Evolutionary conservation across 78 protist genomes (phyloP).

Genomic region (Speleostelium caveatum): DNA sequence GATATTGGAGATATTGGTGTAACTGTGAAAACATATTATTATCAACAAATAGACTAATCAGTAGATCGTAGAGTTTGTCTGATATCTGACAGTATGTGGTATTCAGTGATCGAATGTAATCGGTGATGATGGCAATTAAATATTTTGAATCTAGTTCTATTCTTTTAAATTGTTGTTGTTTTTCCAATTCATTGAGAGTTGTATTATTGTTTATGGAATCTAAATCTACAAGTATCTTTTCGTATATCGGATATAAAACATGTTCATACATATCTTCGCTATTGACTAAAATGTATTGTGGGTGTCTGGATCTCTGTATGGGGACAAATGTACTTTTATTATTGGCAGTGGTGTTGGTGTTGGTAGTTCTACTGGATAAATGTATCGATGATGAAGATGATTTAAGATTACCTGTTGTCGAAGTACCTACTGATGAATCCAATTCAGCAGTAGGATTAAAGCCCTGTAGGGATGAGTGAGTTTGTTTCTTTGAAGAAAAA

Average conservation of each 20-base stretch:
- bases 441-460: background rate
- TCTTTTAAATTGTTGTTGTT: background rate
- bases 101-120: slow-evolving; percentile 64
- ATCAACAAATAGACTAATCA: slow-evolving; percentile 58
- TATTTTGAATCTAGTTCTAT: slow-evolving; percentile 32
- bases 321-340: slow-evolving; percentile 10
- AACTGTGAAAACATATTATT: slow-evolving; percentile 71
- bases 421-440: background rate
- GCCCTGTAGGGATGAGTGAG: background rate
- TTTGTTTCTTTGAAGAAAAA: background rate
- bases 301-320: slow-evolving; percentile 19
- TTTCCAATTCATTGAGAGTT: background rate
- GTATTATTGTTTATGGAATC: background rate
- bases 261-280: slow-evolving; percentile 60
- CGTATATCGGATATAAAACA: slow-evolving; percentile 60
- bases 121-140: slow-evolving; percentile 47
- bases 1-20: slow-evolving; percentile 76
- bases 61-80: slow-evolving; percentile 37
- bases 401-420: background rate
- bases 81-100: slow-evolving; percentile 10
- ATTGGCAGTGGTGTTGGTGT: background rate
- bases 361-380: background rate
- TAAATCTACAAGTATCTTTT: slow-evolving; percentile 8
- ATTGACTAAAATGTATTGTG: slow-evolving; percentile 38
- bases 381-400: background rate